Conservation (phyloP, 2,329 filamentous ascomycete genomes). For the Xylaria sp. region DNA sequence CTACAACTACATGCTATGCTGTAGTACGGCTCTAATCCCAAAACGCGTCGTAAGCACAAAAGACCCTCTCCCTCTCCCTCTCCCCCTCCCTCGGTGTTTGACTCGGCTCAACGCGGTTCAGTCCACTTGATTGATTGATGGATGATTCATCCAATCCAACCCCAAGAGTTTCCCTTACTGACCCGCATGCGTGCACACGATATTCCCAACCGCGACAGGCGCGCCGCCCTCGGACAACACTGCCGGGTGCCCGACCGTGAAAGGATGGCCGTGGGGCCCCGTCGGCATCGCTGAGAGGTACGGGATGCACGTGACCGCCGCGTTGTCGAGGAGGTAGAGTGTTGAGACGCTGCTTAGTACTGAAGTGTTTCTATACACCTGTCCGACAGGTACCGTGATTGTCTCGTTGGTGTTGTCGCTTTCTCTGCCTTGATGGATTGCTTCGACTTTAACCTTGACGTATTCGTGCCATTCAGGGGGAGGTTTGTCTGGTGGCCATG, state of each 20-base stretch:
- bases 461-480: too few relatives aligned
- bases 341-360: conserved; percentile 13
- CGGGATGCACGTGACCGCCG: conserved; percentile 1
- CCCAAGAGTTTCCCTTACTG: background rate
- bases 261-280: conserved; percentile 1
- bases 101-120: too few relatives aligned
- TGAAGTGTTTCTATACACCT: background rate
- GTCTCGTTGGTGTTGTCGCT: conserved; percentile 8
- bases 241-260: conserved; percentile 7
- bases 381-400: background rate
- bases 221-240: background rate
- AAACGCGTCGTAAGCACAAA: too few relatives aligned
- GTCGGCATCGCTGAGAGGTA: background rate
- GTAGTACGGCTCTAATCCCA: too few relatives aligned
- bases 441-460: too few relatives aligned
- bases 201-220: background rate
- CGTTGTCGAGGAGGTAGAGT: conserved; percentile 4
- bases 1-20: too few relatives aligned
- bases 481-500: too few relatives aligned
- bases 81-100: background rate
- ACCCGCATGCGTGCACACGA: background rate
- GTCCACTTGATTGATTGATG: too few relatives aligned
- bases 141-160: too few relatives aligned
- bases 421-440: too few relatives aligned
- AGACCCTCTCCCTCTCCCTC: too few relatives aligned